These are phyloP conservation scores for Colletotrichum camelliae DNA, from an alignment of 2,329 filamentous ascomycete genomes.

Conservation along the genomic window DNA sequence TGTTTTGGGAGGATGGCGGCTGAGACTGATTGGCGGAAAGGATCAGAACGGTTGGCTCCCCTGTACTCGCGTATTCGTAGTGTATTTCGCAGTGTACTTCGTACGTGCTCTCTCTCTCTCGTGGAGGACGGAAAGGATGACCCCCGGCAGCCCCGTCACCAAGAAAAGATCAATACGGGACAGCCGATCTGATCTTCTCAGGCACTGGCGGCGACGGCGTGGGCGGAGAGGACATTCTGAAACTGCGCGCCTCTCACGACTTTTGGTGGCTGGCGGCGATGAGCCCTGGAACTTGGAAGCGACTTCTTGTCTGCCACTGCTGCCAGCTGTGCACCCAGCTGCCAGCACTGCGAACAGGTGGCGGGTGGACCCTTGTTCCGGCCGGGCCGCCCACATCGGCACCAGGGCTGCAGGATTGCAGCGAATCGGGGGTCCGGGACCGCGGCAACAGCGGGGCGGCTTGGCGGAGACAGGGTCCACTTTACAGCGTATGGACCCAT, in stretches of 20 bases:
- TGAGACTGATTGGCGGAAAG: background rate
- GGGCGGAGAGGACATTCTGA: slow-evolving; percentile 1
- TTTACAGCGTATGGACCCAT: background rate
- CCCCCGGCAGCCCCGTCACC: slow-evolving; percentile 1
- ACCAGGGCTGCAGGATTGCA: background rate
- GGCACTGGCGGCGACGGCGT: background rate
- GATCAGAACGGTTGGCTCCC: background rate
- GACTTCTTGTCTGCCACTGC: background rate
- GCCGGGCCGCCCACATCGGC: slow-evolving; percentile 10
- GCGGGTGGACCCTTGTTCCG: background rate
- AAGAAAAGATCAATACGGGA: slow-evolving; percentile 13
- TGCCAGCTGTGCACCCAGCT: background rate
- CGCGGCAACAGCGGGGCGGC: background rate
- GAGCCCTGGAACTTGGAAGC: background rate
- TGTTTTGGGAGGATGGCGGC: background rate
- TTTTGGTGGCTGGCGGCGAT: background rate
- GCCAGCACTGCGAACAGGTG: background rate
- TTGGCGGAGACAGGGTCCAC: background rate
- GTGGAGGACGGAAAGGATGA: background rate
- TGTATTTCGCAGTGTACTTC: background rate
- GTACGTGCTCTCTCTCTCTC: background rate
- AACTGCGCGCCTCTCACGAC: background rate
- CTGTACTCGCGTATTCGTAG: background rate
- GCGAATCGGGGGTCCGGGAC: background rate
- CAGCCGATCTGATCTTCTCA: background rate